Base-by-base conservation (phyloP, 106 monocot species). In the Triglochin maritima region DNA sequence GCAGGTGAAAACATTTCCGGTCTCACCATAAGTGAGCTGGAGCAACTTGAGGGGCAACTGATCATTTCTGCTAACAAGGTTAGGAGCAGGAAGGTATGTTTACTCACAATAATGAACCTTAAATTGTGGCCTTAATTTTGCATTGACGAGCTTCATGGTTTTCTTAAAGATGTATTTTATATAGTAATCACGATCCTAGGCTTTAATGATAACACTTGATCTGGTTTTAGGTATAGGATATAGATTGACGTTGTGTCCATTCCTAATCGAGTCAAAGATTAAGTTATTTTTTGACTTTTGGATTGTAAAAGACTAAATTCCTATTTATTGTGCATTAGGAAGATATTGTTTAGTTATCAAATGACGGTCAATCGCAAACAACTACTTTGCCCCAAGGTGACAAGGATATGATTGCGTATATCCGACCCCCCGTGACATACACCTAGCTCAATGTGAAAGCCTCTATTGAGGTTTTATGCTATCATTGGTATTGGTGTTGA, bases 31-130 rank as follows among this genome's bases (percentile, higher is more conserved):
- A 64, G 72, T 73, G 84, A 87, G 43, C 57, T 89, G 46, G 74
- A 71, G 60, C 80, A 79, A 3, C 84, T 94, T 47, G 94, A 94
- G 62, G 76, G 80, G 41, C 86, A 89, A 15, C 59, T 94, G 9
- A 82, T 84, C 74, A 64, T 74, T 46, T 86, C 94, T 3, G 71
- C 85, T n/a, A 65, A 66, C 63, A 94, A 85, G 59, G 81, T 89
- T 74, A 77, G 84, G 60, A 56, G n/a, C 7, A 80, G 80, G 65
- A 94, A 94, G 94, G 89, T 92, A 71, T 43, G n/a, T 9, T 5
- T 17, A 48, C 56, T n/a, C 29, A 29, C 29, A 29, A 29, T 29
- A 29, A 29, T 29, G 29, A 29, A 29, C 29, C 29, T 29, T 29
- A 29, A 29, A 29, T 29, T 29, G 29, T 29, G 29, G 1, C 29